Base-by-base conservation (phyloP, 495 filamentous ascomycete species). In the Hypomontagnella submonticulosa region DNA sequence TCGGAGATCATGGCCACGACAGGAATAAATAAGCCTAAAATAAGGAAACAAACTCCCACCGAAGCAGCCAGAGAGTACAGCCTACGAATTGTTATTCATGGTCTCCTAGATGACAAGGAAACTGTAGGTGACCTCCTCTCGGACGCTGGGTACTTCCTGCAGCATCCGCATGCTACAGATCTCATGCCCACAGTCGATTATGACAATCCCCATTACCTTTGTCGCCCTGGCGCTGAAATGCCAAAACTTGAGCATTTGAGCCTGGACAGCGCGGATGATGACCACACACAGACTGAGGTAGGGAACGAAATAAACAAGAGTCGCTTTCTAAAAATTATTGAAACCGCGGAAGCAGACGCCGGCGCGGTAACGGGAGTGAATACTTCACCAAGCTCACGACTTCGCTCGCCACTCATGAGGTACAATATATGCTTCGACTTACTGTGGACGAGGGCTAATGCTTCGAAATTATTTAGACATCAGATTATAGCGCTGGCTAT, bases 171-270 rank as follows among this genome's bases (percentile, higher is more conserved):
- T 19, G 16, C 41, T 10, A 47, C 34, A 6, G 51, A 30, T 13
- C 3, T 34, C 30, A 34, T 34, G 1, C 33, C 19, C 10, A 19
- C 5, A 19, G 47, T 63, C 4, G 4, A 20, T 11, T 72, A 72
- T 57, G 15, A 47, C n/a, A 72, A 72, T 32, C 70, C 70, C 5
- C 67, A 70, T 10, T 72, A 72, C 46, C 41, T 70, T 27, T 9
- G 59, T n/a, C 67, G 50, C 13, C 67, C 70, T 20, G 67, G 63
- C 0, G 62, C 59, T 51, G 38, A 52, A 46, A 54, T 47, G 59
- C 32, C 61, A 18, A 50, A 49, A 12, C 5, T 66, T 20, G 49
- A 57, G 33, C 11, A 42, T 7, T 33, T 46, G 18, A n/a, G 23
- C 53, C 34, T 34, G 10, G 33, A 50, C 33, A 36, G 10, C 4